Conservation (phyloP, 441 rosid genomes). For the Manihot esculenta region DNA sequence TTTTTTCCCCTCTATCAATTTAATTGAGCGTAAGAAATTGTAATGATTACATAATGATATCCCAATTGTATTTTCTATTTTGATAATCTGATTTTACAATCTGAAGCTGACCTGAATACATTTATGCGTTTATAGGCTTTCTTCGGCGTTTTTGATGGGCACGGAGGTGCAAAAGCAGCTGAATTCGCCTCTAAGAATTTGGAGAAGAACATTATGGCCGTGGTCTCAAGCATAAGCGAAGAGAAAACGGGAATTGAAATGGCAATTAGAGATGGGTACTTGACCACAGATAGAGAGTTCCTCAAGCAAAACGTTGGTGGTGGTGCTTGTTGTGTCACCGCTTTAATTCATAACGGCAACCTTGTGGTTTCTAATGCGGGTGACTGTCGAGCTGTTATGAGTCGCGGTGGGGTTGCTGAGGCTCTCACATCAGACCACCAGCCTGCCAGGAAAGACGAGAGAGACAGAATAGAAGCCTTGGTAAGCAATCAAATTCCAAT, state of each 20-base stretch:
- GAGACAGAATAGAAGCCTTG: constrained; percentile 57
- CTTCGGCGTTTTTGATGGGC: constrained; percentile 29
- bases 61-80: too few relatives aligned
- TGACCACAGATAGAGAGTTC: constrained; percentile 68
- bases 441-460: constrained; percentile 71
- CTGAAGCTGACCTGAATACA: background rate
- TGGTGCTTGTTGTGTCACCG: constrained; percentile 88
- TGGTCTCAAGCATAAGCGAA: constrained; percentile 1
- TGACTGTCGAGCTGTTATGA: constrained; percentile 86
- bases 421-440: constrained; percentile 86
- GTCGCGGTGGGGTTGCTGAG: constrained; percentile 66
- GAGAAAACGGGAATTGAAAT: constrained; percentile 33
- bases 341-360: constrained; percentile 58
- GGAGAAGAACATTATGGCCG: constrained; percentile 14
- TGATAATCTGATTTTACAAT: background rate
- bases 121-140: constrained; percentile 14
- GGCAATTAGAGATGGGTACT: constrained; percentile 63
- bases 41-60: too few relatives aligned
- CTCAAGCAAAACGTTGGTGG: constrained; percentile 52
- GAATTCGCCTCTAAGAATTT: constrained; percentile 22
- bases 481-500: constrained; percentile 34
- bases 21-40: background rate
- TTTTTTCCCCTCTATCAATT: background rate
- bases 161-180: constrained; percentile 24
- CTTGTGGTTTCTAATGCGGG: constrained; percentile 80